A percentile compares a stretch with the other conserved stretches of the same genome.
These are phyloP conservation scores for Rhododendron griersonianum DNA, from an alignment of 148 eudicot genomes.

Conservation along the genomic window DNA sequence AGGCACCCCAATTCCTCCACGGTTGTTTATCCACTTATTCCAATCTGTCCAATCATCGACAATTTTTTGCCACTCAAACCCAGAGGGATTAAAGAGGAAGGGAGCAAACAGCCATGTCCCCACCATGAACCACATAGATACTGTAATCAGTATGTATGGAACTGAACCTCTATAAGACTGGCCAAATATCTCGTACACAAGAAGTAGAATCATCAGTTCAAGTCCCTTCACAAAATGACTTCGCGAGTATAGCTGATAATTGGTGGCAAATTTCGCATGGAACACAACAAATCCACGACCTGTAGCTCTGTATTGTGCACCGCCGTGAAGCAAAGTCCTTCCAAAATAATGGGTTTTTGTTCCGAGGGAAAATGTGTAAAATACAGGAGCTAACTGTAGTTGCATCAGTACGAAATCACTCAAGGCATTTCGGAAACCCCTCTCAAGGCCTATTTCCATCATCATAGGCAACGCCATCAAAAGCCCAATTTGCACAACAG, in stretches of 20 bases:
- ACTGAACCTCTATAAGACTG: constrained; percentile 30
- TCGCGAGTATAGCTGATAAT: constrained; percentile 63
- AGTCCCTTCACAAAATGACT: constrained; percentile 75
- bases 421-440: constrained; percentile 59
- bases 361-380: constrained; percentile 73
- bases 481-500: constrained; percentile 61
- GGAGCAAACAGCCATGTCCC: constrained; percentile 79
- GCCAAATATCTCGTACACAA: constrained; percentile 59
- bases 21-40: constrained; percentile 69
- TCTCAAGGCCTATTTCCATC: constrained; percentile 72
- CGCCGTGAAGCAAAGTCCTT: constrained; percentile 72
- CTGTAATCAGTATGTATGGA: constrained; percentile 48
- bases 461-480: constrained; percentile 75
- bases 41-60: constrained; percentile 76
- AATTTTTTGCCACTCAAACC: constrained; percentile 78
- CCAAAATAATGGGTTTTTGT: constrained; percentile 71
- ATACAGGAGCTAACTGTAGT: constrained; percentile 63
- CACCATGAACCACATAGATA: constrained; percentile 69
- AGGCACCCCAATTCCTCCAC: constrained; percentile 63
- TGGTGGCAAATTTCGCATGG: constrained; percentile 68
- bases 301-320: constrained; percentile 67
- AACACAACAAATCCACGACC: constrained; percentile 84
- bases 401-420: constrained; percentile 64
- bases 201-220: constrained; percentile 58
- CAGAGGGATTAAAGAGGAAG: constrained; percentile 69